Evolutionary conservation across 805 yeast species (phyloP).

Genomic region (Candida xiaguanensis): DNA sequence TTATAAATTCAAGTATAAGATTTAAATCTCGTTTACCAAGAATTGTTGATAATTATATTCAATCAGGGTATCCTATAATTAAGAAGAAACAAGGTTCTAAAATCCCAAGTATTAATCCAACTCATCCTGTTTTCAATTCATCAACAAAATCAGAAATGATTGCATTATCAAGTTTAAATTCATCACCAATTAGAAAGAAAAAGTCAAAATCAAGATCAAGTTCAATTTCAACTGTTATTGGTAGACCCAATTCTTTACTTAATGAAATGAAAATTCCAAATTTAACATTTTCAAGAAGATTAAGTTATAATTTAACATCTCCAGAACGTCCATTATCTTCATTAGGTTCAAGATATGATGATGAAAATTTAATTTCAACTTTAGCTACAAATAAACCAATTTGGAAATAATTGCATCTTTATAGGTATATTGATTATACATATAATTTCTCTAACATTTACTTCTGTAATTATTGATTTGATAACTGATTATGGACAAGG

Average conservation of each 20-base stretch:
- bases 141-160: slow-evolving; percentile 12
- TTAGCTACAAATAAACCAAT: slow-evolving; percentile 12
- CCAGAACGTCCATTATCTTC: slow-evolving; percentile 35
- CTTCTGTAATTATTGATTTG: background rate
- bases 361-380: slow-evolving; percentile 25
- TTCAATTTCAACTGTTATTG: slow-evolving; percentile 5
- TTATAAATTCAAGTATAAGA: slow-evolving; percentile 5
- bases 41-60: slow-evolving; percentile 18
- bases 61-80: slow-evolving; percentile 21
- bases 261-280: slow-evolving; percentile 9
- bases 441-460: background rate
- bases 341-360: slow-evolving; percentile 33
- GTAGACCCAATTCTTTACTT: slow-evolving; percentile 6
- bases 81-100: slow-evolving; percentile 14
- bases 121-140: slow-evolving; percentile 30
- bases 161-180: background rate
- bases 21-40: slow-evolving; percentile 22
- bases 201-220: background rate
- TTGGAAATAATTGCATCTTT: slow-evolving; percentile 15
- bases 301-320: slow-evolving; percentile 20
- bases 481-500: too few species aligned
- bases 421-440: slow-evolving; percentile 4
- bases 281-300: slow-evolving; percentile 5
- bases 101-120: slow-evolving; percentile 12
- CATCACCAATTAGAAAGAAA: slow-evolving; percentile 3